Base-by-base conservation (phyloP, 1,139 yeast genomes). In the Nakaseomyces kungkrabaensis region DNA sequence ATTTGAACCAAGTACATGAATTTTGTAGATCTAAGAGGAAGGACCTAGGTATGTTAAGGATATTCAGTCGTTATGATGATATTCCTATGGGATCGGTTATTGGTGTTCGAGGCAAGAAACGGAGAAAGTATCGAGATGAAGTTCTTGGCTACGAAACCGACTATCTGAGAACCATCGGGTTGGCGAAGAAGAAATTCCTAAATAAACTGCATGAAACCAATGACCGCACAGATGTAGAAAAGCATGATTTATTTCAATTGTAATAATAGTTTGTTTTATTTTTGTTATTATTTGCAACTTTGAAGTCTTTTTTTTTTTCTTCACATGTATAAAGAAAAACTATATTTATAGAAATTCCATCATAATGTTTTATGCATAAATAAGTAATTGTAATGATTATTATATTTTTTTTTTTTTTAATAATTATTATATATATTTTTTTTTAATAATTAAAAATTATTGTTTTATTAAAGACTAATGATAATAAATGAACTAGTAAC, bases 81-180 rank as follows among this genome's bases (percentile, higher is more conserved):
- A 62, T 63, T 22, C 59, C 68, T 5, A 57, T 65, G 59, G 68
- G 68, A 1, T 60, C 66, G 4, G 60, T 63, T 5, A 58, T 65
- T 13, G 69, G 69, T 13, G 60, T 65, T 29, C 61, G 69, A 45
- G 68, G 68, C 43, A 65, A 65, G 52, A 66, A 64, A 49, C 57
- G 68, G 42, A 63, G 59, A 56, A 64, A 59, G 54, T 65, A 56
- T 51, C 58, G 54, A 32, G 68, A 65, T 46, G 58, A 57, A 7
- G 54, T 62, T 24, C 50, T 65, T 17, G 68, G 68, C 2, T 64
- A 61, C 50, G 68, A 66, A 51, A 65, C 69, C 4, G 67, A 62
- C 49, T 63, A 55, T 52, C 45, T 64, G 37, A 55, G 55, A 34
- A 51, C 52, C 27, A 56, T 65, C 40, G 56, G 55, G 38, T 54